phyloP scores from a whole-genome alignment of 148 eudicot genomes.

The Camellia japonica region DNA sequence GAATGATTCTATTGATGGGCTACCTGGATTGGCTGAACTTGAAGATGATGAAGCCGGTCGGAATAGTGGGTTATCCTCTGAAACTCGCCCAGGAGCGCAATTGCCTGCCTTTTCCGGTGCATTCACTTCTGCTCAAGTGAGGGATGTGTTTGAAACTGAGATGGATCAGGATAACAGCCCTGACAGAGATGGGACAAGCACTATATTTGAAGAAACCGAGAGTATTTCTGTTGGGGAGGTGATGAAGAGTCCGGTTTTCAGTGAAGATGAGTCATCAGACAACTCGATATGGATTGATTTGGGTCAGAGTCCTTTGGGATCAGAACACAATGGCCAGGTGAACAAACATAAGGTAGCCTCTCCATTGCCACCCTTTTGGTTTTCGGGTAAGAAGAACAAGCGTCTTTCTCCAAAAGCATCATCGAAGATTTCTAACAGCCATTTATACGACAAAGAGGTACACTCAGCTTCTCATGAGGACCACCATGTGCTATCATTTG shows the following conservation, averaged over 20 bases:
- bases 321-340: constrained; percentile 45
- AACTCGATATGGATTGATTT: constrained; percentile 95
- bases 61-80: constrained; percentile 53
- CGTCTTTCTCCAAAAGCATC: constrained; percentile 55
- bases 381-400: constrained; percentile 54
- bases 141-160: constrained; percentile 87
- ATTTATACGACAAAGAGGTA: constrained; percentile 42
- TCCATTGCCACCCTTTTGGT: constrained; percentile 69
- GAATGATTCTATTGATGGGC: constrained; percentile 77
- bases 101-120: constrained; percentile 97
- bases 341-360: constrained; percentile 50
- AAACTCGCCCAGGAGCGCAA: constrained; percentile 47
- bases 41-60: constrained; percentile 54
- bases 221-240: constrained; percentile 80
- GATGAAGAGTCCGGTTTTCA: constrained; percentile 93
- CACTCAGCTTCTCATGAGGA: constrained; percentile 26
- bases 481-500: constrained; percentile 62
- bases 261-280: constrained; percentile 97
- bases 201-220: constrained; percentile 83
- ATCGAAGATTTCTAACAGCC: constrained; percentile 44
- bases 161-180: constrained; percentile 78
- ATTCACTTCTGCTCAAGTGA: constrained; percentile 77
- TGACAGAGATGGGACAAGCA: constrained; percentile 83
- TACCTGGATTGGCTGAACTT: constrained; percentile 53
- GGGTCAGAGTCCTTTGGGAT: constrained; percentile 87